Evolutionary conservation across 371 early-diverging fungal genomes (phyloP).

Genomic region (Mortierella sp.): DNA sequence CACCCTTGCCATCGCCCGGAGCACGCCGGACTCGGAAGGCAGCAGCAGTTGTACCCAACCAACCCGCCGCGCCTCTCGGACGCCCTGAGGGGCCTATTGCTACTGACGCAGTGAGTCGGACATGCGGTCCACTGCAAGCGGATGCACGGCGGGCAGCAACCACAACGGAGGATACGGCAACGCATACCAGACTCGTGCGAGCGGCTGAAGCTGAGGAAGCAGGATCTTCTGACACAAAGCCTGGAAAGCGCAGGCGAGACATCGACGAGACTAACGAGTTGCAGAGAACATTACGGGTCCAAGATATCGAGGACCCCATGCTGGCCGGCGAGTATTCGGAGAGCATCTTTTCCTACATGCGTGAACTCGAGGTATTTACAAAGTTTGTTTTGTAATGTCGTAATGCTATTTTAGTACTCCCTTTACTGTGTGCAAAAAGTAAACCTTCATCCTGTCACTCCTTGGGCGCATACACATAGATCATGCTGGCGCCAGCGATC

Average conservation of each 20-base stretch:
- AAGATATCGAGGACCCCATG: not conserved
- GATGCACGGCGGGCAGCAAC: not conserved
- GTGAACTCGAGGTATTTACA: slow-evolving; percentile 67
- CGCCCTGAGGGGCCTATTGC: not conserved
- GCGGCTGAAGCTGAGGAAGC: not conserved
- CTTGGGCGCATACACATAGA: slow-evolving; percentile 17
- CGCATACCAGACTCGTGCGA: not conserved
- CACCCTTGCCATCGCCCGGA: not conserved
- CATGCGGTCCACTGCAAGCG: not conserved
- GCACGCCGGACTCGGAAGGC: not conserved
- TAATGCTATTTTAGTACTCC: not conserved
- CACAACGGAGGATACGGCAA: not conserved
- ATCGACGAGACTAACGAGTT: not conserved
- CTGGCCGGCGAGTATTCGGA: slow-evolving; percentile 77
- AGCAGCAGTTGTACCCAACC: not conserved
- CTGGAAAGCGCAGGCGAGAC: not conserved
- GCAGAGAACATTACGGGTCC: not conserved
- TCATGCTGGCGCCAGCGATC: slow-evolving; percentile 69
- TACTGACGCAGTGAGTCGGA: not conserved
- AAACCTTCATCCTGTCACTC: not conserved
- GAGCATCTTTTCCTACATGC: slow-evolving; percentile 83
- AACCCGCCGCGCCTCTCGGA: not conserved
- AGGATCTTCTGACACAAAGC: not conserved
- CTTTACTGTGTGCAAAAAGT: not conserved
- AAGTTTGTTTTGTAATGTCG: not conserved